Conservation (phyloP, 176 grass and related monocot genomes). For the Rhynchospora pubera region DNA sequence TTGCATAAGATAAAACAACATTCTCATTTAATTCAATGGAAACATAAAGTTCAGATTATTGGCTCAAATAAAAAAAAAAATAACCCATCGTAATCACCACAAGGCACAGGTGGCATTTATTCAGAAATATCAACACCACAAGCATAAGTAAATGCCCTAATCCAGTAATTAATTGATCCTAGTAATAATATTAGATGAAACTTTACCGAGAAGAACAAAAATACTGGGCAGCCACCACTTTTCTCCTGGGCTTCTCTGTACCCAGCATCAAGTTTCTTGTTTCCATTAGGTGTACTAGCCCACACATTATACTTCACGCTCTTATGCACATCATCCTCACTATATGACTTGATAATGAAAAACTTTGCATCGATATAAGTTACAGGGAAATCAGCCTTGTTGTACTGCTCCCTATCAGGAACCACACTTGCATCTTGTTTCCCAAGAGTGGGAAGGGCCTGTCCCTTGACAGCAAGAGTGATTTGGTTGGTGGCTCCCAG, state of each 20-base stretch:
- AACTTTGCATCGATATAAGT: conserved; percentile 79
- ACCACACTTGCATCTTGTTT: conserved; percentile 37
- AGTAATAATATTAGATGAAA: not conserved
- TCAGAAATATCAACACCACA: not conserved
- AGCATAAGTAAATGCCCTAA: not conserved
- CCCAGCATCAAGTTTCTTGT: conserved; percentile 93
- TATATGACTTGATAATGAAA: conserved; percentile 91
- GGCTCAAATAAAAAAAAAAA: not conserved
- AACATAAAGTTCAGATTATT: not conserved
- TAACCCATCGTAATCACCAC: no score
- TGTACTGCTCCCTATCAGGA: conserved; percentile 58
- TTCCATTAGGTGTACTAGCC: conserved; percentile 96
- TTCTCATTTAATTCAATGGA: not conserved
- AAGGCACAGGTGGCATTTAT: no score
- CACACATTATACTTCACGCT: conserved; percentile 93
- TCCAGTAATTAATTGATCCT: not conserved
- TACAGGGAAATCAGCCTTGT: conserved; percentile 53
- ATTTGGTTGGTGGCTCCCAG: conserved; percentile 37
- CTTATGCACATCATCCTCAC: conserved; percentile 97
- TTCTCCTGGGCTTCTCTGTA: conserved; percentile 74
- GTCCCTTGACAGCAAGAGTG: conserved; percentile 66
- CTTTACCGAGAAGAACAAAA: conserved; percentile 96
- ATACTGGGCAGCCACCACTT: conserved; percentile 59
- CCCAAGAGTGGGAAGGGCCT: conserved; percentile 40
- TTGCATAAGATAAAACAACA: not conserved